Conservation (phyloP, 805 yeast genomes). For the Candida broadrunensis region DNA sequence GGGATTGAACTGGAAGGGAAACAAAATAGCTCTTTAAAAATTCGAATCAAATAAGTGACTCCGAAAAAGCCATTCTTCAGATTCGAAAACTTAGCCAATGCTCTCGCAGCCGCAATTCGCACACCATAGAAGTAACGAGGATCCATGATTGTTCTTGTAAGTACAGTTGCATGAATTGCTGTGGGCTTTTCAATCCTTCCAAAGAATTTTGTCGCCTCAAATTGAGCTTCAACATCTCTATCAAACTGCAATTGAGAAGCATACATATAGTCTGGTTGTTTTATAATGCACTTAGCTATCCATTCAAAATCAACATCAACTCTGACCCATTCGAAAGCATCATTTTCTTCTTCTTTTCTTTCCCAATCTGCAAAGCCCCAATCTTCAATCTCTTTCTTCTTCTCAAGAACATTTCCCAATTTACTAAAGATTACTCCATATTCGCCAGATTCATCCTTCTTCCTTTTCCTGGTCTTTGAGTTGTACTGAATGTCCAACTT, state of each 20-base stretch:
- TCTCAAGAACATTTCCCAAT: constrained; percentile 74
- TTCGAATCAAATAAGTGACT: constrained; percentile 63
- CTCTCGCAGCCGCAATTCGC: constrained; percentile 80
- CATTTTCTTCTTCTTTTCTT: constrained; percentile 71
- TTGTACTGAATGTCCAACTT: constrained; percentile 93
- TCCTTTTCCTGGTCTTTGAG: constrained; percentile 83
- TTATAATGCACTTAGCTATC: constrained; percentile 78
- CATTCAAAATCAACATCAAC: constrained; percentile 98
- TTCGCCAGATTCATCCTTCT: constrained; percentile 53
- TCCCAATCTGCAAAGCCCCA: constrained; percentile 78
- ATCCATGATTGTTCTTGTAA: constrained; percentile 81
- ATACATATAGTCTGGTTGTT: constrained; percentile 93
- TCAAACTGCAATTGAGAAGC: constrained; percentile 92
- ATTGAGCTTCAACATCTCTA: constrained; percentile 93
- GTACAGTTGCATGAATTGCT: constrained; percentile 66
- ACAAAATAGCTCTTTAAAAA: constrained; percentile 70
- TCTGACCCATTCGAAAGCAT: constrained; percentile 96
- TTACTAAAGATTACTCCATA: constrained; percentile 40
- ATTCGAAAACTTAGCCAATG: constrained; percentile 66
- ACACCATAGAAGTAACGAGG: constrained; percentile 84
- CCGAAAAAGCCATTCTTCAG: constrained; percentile 68
- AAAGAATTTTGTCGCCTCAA: constrained; percentile 76
- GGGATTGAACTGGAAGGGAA: constrained; percentile 65
- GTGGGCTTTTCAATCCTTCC: constrained; percentile 58
- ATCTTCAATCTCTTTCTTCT: constrained; percentile 54